Evolutionary conservation across 2,329 filamentous ascomycete genomes (phyloP).

Genomic region (Ophiostoma himal-ulmi): DNA sequence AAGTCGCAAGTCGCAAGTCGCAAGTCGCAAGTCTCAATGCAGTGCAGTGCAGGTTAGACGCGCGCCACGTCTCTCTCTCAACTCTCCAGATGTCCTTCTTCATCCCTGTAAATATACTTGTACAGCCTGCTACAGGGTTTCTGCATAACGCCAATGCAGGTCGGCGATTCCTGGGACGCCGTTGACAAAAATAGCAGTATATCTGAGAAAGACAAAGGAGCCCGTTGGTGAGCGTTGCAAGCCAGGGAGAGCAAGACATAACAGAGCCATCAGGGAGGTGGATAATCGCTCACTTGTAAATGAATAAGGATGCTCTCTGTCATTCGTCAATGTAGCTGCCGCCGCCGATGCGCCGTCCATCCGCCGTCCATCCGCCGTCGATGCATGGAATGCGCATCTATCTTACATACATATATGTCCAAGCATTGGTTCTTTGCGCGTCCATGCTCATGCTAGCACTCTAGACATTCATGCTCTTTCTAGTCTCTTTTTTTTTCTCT

Average conservation of each 20-base stretch:
- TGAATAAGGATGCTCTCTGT: no score
- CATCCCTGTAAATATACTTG: neutral
- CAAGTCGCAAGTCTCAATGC: neutral
- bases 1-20: no score
- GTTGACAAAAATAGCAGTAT: constrained; percentile 2
- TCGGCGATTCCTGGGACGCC: constrained; percentile 8
- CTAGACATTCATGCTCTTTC: no score
- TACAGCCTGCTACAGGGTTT: neutral
- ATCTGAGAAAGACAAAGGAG: neutral
- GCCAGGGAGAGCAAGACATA: constrained; percentile 1
- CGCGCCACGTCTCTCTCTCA: neutral
- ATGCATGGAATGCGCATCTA: neutral
- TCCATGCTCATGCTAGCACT: no score
- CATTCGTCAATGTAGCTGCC: neutral
- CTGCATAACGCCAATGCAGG: constrained; percentile 11
- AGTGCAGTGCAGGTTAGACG: neutral
- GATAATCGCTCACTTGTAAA: neutral
- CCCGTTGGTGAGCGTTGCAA: constrained; percentile 2
- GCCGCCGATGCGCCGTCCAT: neutral
- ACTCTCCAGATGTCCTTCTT: neutral
- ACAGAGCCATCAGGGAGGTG: neutral
- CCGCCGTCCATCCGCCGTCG: no score
- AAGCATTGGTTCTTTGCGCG: no score
- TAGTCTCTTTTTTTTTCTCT: no score
- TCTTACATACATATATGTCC: no score